phyloP scores from a whole-genome alignment of 768 basidiomycete genomes.

The Phylloporus rhodoxanthus region DNA sequence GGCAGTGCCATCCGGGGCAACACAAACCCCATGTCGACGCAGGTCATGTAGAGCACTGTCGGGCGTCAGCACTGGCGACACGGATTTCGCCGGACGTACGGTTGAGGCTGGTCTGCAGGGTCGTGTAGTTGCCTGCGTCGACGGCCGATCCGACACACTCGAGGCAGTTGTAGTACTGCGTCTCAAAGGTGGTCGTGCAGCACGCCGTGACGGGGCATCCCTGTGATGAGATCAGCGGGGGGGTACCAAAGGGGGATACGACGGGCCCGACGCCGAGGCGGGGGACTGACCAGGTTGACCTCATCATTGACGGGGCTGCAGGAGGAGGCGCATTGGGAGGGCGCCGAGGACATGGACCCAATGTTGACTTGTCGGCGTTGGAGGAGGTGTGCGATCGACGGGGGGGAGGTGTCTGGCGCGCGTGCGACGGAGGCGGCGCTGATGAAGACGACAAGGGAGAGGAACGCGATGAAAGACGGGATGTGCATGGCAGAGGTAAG shows the following conservation, averaged over 20 bases:
- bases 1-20: slow-evolving; percentile 22
- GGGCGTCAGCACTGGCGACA: background rate
- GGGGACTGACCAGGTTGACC: slow-evolving; percentile 17
- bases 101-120: slow-evolving; percentile 31
- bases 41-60: slow-evolving; percentile 22
- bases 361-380: slow-evolving; percentile 16
- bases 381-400: background rate
- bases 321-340: slow-evolving; percentile 20
- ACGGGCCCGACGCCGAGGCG: background rate
- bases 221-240: slow-evolving; percentile 9
- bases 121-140: slow-evolving; percentile 24
- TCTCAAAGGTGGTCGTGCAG: slow-evolving; percentile 37
- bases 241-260: background rate
- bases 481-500: slow-evolving; percentile 13
- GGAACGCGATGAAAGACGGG: background rate
- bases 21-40: slow-evolving; percentile 22
- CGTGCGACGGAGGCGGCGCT: slow-evolving; percentile 1
- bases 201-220: slow-evolving; percentile 31
- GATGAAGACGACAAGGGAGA: slow-evolving; percentile 3
- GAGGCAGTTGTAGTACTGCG: slow-evolving; percentile 38
- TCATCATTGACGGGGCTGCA: slow-evolving; percentile 24
- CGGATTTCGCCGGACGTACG: slow-evolving; percentile 22
- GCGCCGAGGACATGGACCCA: slow-evolving; percentile 8
- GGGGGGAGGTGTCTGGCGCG: background rate
- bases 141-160: slow-evolving; percentile 32